phyloP scores from a whole-genome alignment of 139 green algal genomes.

The Tetraselmis striata region DNA sequence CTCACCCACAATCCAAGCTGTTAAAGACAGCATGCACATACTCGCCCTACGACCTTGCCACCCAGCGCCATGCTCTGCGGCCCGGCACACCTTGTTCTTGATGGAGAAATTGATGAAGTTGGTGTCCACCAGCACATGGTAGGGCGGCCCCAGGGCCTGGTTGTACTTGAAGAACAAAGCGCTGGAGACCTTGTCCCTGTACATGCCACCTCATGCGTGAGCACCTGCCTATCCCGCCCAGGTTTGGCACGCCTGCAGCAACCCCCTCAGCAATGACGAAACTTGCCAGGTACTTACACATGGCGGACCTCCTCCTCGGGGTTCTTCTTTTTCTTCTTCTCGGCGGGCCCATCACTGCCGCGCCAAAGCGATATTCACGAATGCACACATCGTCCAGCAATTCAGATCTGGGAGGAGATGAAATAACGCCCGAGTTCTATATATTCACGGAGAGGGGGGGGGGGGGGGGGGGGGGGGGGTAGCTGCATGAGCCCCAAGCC shows the following conservation, averaged over 20 bases:
- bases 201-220: background rate
- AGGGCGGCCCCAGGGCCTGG: slow-evolving; percentile 92
- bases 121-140: slow-evolving; percentile 96
- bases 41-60: too few relatives aligned
- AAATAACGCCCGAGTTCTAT: too few relatives aligned
- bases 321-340: slow-evolving; percentile 51
- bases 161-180: slow-evolving; percentile 98
- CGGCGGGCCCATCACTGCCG: background rate
- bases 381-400: slow-evolving; percentile 1
- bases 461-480: too few relatives aligned
- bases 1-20: too few relatives aligned
- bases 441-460: too few relatives aligned
- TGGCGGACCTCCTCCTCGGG: slow-evolving; percentile 47
- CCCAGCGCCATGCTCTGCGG: too few relatives aligned
- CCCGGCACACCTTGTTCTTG: slow-evolving; percentile 98
- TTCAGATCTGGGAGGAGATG: too few relatives aligned
- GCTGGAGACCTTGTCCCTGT: slow-evolving; percentile 75
- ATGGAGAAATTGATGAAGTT: slow-evolving; percentile 99
- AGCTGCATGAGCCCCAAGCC: too few relatives aligned
- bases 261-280: too few relatives aligned
- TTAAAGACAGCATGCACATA: too few relatives aligned
- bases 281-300: slow-evolving; percentile 34
- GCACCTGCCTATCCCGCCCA: background rate
- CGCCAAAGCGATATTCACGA: background rate
- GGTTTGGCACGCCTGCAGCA: background rate